Evolutionary conservation across 2,329 filamentous ascomycete species (phyloP), one percentile per base, ranked within the genome.

Genomic region (Mariannaea sp.): DNA sequence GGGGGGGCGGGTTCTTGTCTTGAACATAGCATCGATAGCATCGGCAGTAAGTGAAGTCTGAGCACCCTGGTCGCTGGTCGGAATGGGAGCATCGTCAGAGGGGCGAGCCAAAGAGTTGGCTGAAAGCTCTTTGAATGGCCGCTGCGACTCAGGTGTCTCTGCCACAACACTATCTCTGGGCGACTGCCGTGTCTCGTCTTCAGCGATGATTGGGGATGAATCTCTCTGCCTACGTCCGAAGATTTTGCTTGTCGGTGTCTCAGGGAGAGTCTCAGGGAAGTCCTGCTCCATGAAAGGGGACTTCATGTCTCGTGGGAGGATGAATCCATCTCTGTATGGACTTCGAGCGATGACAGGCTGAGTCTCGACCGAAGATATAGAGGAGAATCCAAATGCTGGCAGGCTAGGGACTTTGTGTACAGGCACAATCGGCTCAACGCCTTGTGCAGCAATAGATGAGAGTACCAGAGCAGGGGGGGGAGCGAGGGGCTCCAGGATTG

Each of bases 1-100:
- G 7, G 43, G 49, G 22, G 55, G 48, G 9, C 53, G 62, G 20
- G 58, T 41, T 33, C 61, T 59, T 16, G 80, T 78, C 60, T 81
- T 80, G 50, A 95, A 73, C 65, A 96, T 79, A 49, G 84, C 81
- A 61, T 96, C 92, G 58, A 96, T 90, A 50, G 88, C 86, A 43
- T 88, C 83, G 0, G 89, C 83, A n/a, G 91, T 95, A 24, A 97
- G 77, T 32, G 87, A 80, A 19, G 92, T 97, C 73, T 97, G 93
- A 12, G 89, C 88, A 47, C 86, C 83, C 60, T 88, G 87, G 64
- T 96, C 90, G 16, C 79, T 75, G 56, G 80, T 87, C 49, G 74
- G 70, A 33, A 74, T 57, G 17, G 68, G 46, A 17, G 59, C 64
- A 64, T 76, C 80, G 52, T 75, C 77, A 6, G 60, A 42, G 19